Evolutionary conservation across 2,329 filamentous ascomycete genomes (phyloP).

Genomic region (Xylariaceae sp.): DNA sequence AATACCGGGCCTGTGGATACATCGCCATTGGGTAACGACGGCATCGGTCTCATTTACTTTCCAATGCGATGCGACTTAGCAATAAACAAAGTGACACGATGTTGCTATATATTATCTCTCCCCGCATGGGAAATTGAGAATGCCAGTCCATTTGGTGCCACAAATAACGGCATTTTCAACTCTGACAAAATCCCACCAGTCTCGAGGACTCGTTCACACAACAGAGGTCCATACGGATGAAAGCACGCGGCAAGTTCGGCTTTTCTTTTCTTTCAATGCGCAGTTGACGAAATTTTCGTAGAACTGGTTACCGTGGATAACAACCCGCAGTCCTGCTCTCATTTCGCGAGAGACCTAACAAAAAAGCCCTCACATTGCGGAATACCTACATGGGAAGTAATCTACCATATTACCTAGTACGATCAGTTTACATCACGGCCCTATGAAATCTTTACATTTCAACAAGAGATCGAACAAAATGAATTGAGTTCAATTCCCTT

Average conservation of each 20-base stretch:
- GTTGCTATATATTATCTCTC: slow-evolving; percentile 9
- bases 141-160: slow-evolving; percentile 3
- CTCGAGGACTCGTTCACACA: background rate
- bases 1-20: background rate
- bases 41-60: slow-evolving; percentile 12
- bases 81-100: slow-evolving; percentile 6
- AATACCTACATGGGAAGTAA: too few species aligned
- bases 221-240: background rate
- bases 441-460: too few species aligned
- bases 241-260: slow-evolving; percentile 5
- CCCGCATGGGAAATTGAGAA: slow-evolving; percentile 5
- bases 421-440: too few species aligned
- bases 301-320: background rate
- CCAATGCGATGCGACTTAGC: slow-evolving; percentile 17
- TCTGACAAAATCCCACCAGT: background rate
- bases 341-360: background rate
- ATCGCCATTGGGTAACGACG: background rate
- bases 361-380: background rate
- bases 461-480: too few species aligned
- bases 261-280: slow-evolving; percentile 1
- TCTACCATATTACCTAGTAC: too few species aligned
- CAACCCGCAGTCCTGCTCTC: background rate
- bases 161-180: background rate
- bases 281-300: background rate
- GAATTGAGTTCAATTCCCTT: too few species aligned